Conservation (phyloP, 2,329 filamentous ascomycete species). For the Alternaria triticimaculans region DNA sequence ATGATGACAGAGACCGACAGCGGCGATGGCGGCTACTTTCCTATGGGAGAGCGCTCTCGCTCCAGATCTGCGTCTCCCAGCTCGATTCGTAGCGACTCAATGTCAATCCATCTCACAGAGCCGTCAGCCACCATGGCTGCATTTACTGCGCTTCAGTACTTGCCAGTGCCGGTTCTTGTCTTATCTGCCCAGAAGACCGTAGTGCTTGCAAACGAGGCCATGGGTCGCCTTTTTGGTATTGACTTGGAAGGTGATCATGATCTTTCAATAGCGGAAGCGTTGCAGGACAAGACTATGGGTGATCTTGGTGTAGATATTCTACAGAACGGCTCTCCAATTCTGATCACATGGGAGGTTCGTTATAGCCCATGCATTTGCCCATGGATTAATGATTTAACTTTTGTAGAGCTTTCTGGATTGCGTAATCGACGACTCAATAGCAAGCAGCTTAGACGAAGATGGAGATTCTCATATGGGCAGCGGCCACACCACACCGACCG, state of each 20-base stretch:
- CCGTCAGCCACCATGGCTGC: constrained; percentile 40
- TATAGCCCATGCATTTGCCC: not conserved
- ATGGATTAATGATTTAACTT: constrained; percentile 13
- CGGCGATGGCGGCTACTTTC: constrained; percentile 40
- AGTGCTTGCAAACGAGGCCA: constrained; percentile 76
- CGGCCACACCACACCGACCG: constrained; percentile 41
- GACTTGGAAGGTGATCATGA: constrained; percentile 54
- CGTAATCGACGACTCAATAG: constrained; percentile 48
- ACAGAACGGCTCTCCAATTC: constrained; percentile 66
- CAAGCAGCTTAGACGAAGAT: constrained; percentile 15
- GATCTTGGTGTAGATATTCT: constrained; percentile 77
- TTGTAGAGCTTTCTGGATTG: constrained; percentile 52
- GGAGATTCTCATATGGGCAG: constrained; percentile 24
- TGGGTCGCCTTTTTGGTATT: constrained; percentile 72
- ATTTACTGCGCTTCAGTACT: constrained; percentile 69
- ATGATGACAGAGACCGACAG: constrained; percentile 30
- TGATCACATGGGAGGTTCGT: constrained; percentile 59
- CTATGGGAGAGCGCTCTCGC: constrained; percentile 25
- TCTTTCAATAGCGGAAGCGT: constrained; percentile 60
- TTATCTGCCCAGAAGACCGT: constrained; percentile 73
- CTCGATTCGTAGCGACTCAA: constrained; percentile 41
- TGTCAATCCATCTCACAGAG: constrained; percentile 39
- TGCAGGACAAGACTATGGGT: constrained; percentile 70
- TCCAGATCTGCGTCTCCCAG: constrained; percentile 32
- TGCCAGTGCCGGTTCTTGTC: constrained; percentile 75